These are phyloP conservation scores for Pyrenochaeta sp. DNA, from an alignment of 2,329 filamentous ascomycete genomes.

Conservation along the genomic window DNA sequence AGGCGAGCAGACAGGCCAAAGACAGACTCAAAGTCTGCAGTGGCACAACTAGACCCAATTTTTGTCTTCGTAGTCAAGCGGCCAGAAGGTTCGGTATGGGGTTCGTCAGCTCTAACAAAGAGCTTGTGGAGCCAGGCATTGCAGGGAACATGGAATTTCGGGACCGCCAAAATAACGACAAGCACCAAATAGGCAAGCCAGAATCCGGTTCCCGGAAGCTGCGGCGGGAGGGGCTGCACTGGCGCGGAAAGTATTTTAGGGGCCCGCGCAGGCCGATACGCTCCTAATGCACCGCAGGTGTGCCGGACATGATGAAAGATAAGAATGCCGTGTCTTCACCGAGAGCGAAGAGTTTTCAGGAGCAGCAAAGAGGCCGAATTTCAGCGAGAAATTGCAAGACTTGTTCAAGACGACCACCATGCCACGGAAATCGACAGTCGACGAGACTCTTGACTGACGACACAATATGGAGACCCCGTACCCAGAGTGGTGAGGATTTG, in stretches of 20 bases:
- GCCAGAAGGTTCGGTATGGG: conserved; percentile 44
- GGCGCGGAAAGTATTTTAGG: conserved; percentile 28
- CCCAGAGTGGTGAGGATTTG: conserved; percentile 32
- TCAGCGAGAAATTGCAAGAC: conserved; percentile 8
- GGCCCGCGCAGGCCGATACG: conserved; percentile 17
- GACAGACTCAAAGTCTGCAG: conserved; percentile 21
- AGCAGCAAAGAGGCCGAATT: conserved; percentile 7
- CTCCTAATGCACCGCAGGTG: conserved; percentile 8
- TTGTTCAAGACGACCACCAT: background rate
- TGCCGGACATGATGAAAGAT: conserved; percentile 15
- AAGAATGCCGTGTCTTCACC: conserved; percentile 20
- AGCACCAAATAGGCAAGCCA: conserved; percentile 23
- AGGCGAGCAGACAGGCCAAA: conserved; percentile 15
- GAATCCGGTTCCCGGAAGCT: conserved; percentile 22
- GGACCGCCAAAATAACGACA: conserved; percentile 29
- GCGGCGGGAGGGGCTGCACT: conserved; percentile 39
- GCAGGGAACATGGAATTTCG: conserved; percentile 28
- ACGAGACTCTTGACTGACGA: conserved; percentile 30
- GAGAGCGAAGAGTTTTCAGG: conserved; percentile 15
- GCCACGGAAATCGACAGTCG: conserved; percentile 1
- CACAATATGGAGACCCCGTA: conserved; percentile 24
- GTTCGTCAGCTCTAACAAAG: conserved; percentile 38
- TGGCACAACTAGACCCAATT: conserved; percentile 30
- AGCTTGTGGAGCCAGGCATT: conserved; percentile 28
- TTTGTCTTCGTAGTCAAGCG: conserved; percentile 29